A percentile compares a stretch with the other conserved stretches of the same genome.
Conservation (phyloP, 2,329 filamentous ascomycete species). For the Helotiales sp. region DNA sequence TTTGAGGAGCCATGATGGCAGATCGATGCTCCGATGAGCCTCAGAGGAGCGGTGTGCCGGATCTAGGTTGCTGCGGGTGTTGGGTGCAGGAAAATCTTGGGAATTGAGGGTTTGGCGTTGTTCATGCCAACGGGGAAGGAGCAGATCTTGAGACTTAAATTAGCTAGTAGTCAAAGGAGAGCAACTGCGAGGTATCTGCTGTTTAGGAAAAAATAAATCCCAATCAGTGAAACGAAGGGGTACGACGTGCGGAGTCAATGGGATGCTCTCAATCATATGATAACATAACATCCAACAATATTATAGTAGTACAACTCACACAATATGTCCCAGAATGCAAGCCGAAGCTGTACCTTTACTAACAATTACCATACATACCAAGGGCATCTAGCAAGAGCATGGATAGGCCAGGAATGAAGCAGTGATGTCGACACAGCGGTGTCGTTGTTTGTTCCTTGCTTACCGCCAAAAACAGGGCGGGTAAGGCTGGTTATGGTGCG, state of each 20-base stretch:
- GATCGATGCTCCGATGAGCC: not conserved
- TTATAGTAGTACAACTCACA: not conserved
- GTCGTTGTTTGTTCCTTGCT: conserved; percentile 5
- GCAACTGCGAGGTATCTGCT: not conserved
- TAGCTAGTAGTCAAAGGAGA: not conserved
- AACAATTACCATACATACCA: not conserved
- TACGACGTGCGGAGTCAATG: not conserved
- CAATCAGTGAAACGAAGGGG: not conserved
- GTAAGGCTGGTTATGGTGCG: conserved; percentile 2
- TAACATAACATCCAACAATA: not conserved
- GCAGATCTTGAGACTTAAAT: not conserved
- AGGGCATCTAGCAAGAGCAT: not conserved
- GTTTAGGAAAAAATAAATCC: not conserved
- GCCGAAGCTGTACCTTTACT: not conserved
- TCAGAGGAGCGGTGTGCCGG: not conserved
- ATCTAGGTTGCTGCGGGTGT: not conserved
- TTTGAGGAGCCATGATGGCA: conserved; percentile 21
- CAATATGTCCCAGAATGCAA: not conserved
- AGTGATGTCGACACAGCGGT: conserved; percentile 2
- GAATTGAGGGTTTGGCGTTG: not conserved
- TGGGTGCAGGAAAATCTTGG: not conserved
- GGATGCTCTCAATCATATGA: conserved; percentile 1
- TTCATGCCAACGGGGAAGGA: not conserved
- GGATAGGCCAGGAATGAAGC: not conserved
- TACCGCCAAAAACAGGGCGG: conserved; percentile 4